Conservation (phyloP, 176 grass and related monocot species). For the Avena insularis region DNA sequence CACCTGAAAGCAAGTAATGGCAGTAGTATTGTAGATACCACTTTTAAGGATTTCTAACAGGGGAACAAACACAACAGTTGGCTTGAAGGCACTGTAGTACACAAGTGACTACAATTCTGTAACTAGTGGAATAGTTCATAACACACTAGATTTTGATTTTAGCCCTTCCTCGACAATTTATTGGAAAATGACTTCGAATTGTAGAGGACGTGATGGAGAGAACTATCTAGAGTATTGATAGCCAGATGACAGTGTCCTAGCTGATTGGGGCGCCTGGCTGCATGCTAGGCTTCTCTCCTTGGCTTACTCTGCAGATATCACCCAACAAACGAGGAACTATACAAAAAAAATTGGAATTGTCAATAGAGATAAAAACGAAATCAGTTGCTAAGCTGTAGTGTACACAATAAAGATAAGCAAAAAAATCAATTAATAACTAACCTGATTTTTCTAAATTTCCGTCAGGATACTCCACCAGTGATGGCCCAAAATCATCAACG, state of each 20-base stretch:
- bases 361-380: slow-evolving; percentile 8
- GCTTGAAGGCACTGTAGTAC: slow-evolving; percentile 51
- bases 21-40: not conserved
- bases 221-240: slow-evolving; percentile 33
- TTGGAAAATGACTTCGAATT: not conserved
- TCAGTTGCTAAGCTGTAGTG: no score
- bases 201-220: not conserved
- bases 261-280: not conserved
- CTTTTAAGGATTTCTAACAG: slow-evolving; percentile 78
- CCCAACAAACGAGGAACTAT: slow-evolving; percentile 85
- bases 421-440: no score
- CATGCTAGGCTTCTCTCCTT: slow-evolving; percentile 49
- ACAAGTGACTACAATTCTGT: not conserved
- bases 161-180: not conserved
- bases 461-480: no score
- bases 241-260: slow-evolving; percentile 8
- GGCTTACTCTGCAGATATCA: slow-evolving; percentile 79
- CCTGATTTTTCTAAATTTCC: no score
- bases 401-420: no score
- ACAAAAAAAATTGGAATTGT: not conserved
- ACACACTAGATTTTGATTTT: not conserved
- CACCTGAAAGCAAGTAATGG: slow-evolving; percentile 48
- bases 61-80: slow-evolving; percentile 92
- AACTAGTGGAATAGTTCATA: not conserved
- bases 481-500: no score